phyloP scores from a whole-genome alignment of 768 basidiomycete genomes.

The Gloeophyllum trabeum region DNA sequence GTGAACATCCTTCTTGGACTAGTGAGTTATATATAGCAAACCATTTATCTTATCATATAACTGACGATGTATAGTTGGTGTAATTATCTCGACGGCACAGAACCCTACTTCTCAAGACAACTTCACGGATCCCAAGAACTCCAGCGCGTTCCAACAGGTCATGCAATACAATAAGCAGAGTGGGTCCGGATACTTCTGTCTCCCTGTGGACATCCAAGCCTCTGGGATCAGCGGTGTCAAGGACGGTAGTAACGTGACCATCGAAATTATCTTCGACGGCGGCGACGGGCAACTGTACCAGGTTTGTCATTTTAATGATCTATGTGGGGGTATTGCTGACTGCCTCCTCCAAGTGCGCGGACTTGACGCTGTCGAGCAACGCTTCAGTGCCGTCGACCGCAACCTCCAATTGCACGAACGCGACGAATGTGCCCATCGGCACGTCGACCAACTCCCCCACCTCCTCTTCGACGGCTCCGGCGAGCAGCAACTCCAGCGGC shows the following conservation, averaged over 20 bases:
- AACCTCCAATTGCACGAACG: conserved; percentile 20
- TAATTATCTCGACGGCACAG: conserved; percentile 40
- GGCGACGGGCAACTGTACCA: conserved; percentile 69
- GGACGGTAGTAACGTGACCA: conserved; percentile 63
- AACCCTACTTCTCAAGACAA: conserved; percentile 54
- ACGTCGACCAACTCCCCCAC: neutral
- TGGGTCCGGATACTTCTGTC: conserved; percentile 56
- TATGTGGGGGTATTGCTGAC: neutral
- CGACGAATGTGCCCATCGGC: no score
- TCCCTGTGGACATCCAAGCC: conserved; percentile 48
- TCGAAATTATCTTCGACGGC: conserved; percentile 57
- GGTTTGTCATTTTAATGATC: conserved; percentile 21
- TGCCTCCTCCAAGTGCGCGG: conserved; percentile 49
- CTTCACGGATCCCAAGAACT: conserved; percentile 34
- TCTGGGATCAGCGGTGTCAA: conserved; percentile 36
- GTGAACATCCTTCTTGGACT: conserved; percentile 53
- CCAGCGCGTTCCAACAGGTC: conserved; percentile 20
- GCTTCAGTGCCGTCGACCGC: conserved; percentile 35
- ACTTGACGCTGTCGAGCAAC: conserved; percentile 54
- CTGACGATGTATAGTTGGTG: conserved; percentile 27
- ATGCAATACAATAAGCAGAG: conserved; percentile 36
- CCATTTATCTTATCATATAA: conserved; percentile 8
- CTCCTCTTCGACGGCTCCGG: neutral
- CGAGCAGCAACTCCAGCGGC: no score
- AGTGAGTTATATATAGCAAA: conserved; percentile 25